Conservation (phyloP, 345 rosid genomes). For the Melastoma malabathricum region DNA sequence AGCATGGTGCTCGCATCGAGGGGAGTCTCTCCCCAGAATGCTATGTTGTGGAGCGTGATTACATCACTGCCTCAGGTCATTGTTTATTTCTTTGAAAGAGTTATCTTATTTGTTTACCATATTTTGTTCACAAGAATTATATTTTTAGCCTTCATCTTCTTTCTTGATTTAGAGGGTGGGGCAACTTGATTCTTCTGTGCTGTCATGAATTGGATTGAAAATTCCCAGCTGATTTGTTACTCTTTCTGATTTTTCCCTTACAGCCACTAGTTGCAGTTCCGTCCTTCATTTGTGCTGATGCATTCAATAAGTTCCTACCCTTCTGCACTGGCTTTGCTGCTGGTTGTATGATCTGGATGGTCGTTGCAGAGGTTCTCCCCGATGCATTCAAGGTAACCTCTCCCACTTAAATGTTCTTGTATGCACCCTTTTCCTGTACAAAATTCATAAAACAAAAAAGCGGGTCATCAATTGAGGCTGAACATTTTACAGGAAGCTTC, state of each 20-base stretch:
- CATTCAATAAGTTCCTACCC: slow-evolving; percentile 84
- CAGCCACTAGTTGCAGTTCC: slow-evolving; percentile 99
- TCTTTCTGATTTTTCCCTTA: slow-evolving; percentile 5
- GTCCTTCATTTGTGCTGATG: slow-evolving; percentile 93
- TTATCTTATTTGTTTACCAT: background rate
- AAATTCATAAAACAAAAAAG: background rate
- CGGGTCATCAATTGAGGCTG: background rate
- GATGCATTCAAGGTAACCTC: slow-evolving; percentile 83
- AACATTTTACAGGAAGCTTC: slow-evolving; percentile 65
- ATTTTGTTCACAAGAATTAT: too few relatives aligned
- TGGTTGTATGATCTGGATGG: slow-evolving; percentile 99
- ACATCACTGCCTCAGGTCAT: slow-evolving; percentile 96
- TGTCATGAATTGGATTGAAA: background rate
- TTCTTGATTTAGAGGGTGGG: background rate
- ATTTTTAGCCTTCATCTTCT: too few relatives aligned
- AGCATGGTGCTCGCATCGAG: slow-evolving; percentile 98
- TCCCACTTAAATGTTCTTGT: background rate
- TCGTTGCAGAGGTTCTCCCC: slow-evolving; percentile 96
- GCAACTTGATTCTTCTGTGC: background rate
- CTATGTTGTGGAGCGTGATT: slow-evolving; percentile 97
- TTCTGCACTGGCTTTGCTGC: slow-evolving; percentile 99
- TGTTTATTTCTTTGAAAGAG: background rate
- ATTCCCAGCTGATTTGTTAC: background rate
- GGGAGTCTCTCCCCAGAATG: slow-evolving; percentile 98
- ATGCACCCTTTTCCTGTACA: background rate